phyloP scores from a whole-genome alignment of 257 asterid genomes.

The Cordia subcordata region DNA sequence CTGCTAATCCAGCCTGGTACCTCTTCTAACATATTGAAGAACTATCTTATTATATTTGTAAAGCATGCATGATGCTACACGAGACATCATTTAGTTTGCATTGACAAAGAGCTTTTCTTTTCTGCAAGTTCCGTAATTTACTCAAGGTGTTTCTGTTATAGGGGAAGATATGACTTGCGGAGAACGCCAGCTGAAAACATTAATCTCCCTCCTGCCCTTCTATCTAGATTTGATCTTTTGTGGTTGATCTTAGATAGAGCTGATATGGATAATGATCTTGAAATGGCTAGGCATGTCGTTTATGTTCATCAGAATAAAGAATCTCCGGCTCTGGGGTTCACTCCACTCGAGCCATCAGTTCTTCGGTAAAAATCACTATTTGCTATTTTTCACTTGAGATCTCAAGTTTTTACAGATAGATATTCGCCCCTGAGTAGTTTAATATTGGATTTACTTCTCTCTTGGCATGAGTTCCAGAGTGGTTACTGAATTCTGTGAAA shows the following conservation, averaged over 20 bases:
- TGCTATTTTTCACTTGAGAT: neutral
- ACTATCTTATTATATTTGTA: neutral
- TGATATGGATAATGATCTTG: constrained; percentile 98
- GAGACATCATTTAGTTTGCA: neutral
- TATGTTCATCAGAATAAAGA: constrained; percentile 93
- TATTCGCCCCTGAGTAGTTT: neutral
- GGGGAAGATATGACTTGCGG: constrained; percentile 97
- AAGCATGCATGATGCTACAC: neutral
- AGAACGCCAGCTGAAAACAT: constrained; percentile 99
- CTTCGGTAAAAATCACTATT: constrained; percentile 54
- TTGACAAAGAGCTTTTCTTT: neutral
- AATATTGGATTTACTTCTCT: neutral
- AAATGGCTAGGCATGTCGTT: constrained; percentile 97
- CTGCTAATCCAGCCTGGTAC: constrained; percentile 99
- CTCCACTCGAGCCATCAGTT: constrained; percentile 92
- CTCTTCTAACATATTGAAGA: constrained; percentile 9
- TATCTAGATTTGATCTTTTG: constrained; percentile 94
- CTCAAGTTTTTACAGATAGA: neutral
- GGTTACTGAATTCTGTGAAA: neutral
- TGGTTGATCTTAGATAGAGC: constrained; percentile 98
- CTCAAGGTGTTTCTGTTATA: constrained; percentile 17
- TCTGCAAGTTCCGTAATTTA: neutral
- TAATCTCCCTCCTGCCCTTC: constrained; percentile 97
- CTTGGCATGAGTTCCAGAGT: neutral
- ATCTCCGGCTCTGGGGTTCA: constrained; percentile 96